Conservation (phyloP, 768 basidiomycete species). For the Pleurotus citrinopileatus region DNA sequence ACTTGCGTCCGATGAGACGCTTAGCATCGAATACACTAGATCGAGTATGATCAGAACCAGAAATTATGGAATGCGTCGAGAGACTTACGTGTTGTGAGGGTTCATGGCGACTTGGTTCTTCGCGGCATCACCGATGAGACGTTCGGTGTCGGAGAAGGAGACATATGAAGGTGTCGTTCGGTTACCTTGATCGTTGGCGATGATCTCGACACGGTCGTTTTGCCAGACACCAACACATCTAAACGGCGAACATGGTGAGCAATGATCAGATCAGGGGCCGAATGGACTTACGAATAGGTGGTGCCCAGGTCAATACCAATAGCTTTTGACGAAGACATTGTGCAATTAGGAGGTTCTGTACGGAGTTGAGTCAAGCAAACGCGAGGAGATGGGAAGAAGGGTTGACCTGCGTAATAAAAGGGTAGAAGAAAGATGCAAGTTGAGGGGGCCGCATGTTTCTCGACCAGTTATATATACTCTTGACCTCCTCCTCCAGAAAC, state of each 20-base stretch:
- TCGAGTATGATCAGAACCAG: not conserved
- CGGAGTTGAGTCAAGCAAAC: conserved; percentile 15
- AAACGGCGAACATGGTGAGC: conserved; percentile 10
- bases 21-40: conserved; percentile 90
- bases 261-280: conserved; percentile 12
- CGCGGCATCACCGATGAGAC: conserved; percentile 97
- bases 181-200: conserved; percentile 98
- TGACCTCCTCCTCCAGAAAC: conserved; percentile 1
- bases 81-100: conserved; percentile 79
- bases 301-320: conserved; percentile 97
- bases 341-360: conserved; percentile 14
- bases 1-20: conserved; percentile 96
- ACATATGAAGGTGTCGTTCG: conserved; percentile 99
- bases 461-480: conserved; percentile 6
- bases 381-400: conserved; percentile 10
- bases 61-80: not conserved
- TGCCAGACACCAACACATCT: conserved; percentile 99
- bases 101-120: conserved; percentile 99
- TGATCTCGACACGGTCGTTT: conserved; percentile 99
- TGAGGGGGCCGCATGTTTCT: not conserved
- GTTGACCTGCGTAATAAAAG: conserved; percentile 8
- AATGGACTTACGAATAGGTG: conserved; percentile 80
- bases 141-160: conserved; percentile 94
- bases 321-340: conserved; percentile 74
- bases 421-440: conserved; percentile 13